A percentile compares a stretch with the other conserved stretches of the same genome.
phyloP scores from a whole-genome alignment of 2,329 filamentous ascomycete genomes.

The Colletotrichum limetticola region DNA sequence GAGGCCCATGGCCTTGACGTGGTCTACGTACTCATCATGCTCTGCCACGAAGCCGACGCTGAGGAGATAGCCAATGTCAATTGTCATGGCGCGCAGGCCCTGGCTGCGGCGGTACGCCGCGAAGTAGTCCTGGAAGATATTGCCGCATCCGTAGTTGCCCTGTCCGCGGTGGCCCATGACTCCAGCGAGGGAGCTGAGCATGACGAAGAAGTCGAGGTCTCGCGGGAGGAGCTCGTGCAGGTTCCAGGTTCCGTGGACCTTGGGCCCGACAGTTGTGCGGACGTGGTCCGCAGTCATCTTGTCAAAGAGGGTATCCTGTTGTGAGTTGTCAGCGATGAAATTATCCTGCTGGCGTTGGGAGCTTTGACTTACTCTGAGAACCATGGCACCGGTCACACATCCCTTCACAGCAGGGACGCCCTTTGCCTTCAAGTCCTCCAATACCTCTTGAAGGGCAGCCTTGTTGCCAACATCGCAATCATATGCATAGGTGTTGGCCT shows the following conservation, averaged over 20 bases:
- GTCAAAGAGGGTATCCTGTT: constrained; percentile 37
- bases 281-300: constrained; percentile 45
- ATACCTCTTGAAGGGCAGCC: neutral
- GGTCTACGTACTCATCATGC: constrained; percentile 45
- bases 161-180: constrained; percentile 48
- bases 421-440: constrained; percentile 25
- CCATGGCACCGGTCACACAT: constrained; percentile 29
- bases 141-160: constrained; percentile 56
- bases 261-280: constrained; percentile 42
- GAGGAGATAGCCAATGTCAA: constrained; percentile 64
- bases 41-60: constrained; percentile 63
- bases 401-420: constrained; percentile 17
- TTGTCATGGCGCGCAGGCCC: constrained; percentile 55
- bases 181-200: constrained; percentile 44
- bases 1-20: constrained; percentile 31
- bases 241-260: constrained; percentile 45
- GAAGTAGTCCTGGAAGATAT: constrained; percentile 54
- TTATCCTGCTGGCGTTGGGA: neutral
- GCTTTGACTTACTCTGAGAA: constrained; percentile 21
- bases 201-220: constrained; percentile 49
- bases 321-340: neutral
- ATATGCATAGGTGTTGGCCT: constrained; percentile 17
- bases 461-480: constrained; percentile 29
- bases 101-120: constrained; percentile 51
- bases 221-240: constrained; percentile 44